Evolutionary conservation across 2,329 filamentous ascomycete genomes (phyloP).

Genomic region (Magnaporthales sp.): DNA sequence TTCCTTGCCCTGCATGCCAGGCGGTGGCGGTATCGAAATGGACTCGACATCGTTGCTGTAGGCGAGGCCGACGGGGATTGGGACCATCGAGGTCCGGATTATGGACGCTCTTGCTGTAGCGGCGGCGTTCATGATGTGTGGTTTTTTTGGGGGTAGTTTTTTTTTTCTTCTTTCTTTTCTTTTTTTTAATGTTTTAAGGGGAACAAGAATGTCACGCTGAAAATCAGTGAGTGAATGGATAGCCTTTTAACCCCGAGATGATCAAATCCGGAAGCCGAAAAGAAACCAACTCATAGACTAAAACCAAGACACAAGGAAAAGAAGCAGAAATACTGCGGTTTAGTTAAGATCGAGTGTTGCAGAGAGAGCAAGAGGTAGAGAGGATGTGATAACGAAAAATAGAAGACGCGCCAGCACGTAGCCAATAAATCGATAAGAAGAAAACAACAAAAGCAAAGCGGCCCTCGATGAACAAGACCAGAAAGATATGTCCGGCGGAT

Average conservation of each 20-base stretch:
- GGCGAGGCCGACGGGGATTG: background rate
- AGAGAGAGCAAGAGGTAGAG: background rate
- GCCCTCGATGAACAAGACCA: background rate
- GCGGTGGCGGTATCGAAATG: background rate
- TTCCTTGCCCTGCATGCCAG: background rate
- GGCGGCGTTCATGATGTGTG: conserved; percentile 3
- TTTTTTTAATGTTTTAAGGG: no score
- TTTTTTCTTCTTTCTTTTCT: background rate
- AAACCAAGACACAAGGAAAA: background rate
- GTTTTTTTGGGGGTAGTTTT: background rate
- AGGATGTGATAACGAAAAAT: background rate
- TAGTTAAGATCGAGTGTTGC: background rate
- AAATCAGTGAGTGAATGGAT: background rate
- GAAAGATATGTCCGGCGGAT: background rate
- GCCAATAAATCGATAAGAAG: background rate
- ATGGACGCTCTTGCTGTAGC: conserved; percentile 3
- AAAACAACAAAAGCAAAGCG: no score
- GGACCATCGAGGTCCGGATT: conserved; percentile 3
- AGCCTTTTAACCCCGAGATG: background rate
- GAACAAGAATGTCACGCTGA: background rate
- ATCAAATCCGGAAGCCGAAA: background rate
- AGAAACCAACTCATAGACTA: no score
- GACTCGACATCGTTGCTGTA: conserved; percentile 1
- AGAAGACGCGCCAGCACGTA: background rate
- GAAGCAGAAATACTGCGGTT: background rate